A percentile compares a stretch with the other conserved stretches of the same genome.
phyloP scores from a whole-genome alignment of 1,284 basidiomycete genomes.

The Cryptococcus wingfieldii region DNA sequence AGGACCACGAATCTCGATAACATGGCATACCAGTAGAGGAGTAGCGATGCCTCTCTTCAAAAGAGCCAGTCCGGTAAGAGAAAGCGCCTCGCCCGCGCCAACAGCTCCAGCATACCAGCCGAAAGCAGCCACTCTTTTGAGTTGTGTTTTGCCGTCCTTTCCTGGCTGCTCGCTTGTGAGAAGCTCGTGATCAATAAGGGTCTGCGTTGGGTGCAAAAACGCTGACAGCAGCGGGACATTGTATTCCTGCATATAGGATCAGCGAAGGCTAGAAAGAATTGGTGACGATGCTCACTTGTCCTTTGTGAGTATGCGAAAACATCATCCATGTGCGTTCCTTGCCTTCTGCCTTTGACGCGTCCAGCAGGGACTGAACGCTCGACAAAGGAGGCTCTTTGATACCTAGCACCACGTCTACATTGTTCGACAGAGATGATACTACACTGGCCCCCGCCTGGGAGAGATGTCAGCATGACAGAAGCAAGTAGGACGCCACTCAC shows the following conservation, averaged over 20 bases:
- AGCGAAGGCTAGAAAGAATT: background rate
- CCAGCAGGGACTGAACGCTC: conserved; percentile 51
- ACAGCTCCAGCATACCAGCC: conserved; percentile 85
- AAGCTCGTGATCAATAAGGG: conserved; percentile 79
- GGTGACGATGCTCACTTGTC: conserved; percentile 31
- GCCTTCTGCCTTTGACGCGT: conserved; percentile 6
- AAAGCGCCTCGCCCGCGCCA: conserved; percentile 75
- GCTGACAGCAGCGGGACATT: conserved; percentile 72
- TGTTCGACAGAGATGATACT: conserved; percentile 55
- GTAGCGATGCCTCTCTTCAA: conserved; percentile 72
- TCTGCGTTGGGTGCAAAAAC: conserved; percentile 56
- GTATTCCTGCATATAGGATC: conserved; percentile 55
- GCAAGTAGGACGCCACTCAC: conserved; percentile 49
- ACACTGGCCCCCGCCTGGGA: conserved; percentile 69
- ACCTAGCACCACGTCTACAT: conserved; percentile 71
- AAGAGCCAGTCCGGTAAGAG: conserved; percentile 70
- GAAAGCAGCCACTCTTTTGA: conserved; percentile 78
- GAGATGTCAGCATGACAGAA: background rate
- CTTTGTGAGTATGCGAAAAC: conserved; percentile 86
- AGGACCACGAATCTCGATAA: conserved; percentile 30
- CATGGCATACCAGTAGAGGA: conserved; percentile 63
- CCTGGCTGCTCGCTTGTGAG: conserved; percentile 53
- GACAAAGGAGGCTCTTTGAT: conserved; percentile 78
- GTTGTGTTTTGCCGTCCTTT: conserved; percentile 45
- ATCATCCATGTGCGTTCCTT: conserved; percentile 55